Conservation (phyloP, 176 grass and related monocot genomes). For the Zoysia pacifica region DNA sequence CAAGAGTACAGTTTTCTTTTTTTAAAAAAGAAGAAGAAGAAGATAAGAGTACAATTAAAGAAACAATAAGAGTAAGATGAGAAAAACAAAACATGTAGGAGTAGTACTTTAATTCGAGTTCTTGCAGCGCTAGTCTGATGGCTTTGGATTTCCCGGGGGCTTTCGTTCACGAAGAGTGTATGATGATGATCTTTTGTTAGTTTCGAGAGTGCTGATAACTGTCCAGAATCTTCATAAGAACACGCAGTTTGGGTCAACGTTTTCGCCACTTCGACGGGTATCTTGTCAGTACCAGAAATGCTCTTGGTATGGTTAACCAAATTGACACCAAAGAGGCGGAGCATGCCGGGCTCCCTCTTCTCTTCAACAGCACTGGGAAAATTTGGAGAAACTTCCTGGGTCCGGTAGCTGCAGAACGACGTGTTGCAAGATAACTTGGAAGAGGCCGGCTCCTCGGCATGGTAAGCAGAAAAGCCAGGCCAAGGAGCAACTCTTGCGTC, state of each 20-base stretch:
- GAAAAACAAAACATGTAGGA: neutral
- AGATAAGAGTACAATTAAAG: conserved; percentile 1
- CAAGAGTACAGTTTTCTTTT: neutral
- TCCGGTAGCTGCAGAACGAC: conserved; percentile 17
- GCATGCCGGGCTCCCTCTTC: conserved; percentile 38
- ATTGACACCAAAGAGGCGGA: conserved; percentile 66
- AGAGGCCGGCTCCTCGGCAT: conserved; percentile 36
- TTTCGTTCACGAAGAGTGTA: conserved; percentile 28
- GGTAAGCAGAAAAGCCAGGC: conserved; percentile 36
- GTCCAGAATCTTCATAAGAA: conserved; percentile 47
- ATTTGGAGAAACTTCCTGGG: conserved; percentile 40
- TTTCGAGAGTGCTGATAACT: conserved; percentile 53
- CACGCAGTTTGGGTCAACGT: conserved; percentile 27
- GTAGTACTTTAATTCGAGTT: conserved; percentile 47
- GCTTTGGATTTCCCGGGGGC: conserved; percentile 61
- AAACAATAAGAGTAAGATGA: neutral
- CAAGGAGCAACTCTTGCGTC: conserved; percentile 38
- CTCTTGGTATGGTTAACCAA: conserved; percentile 37
- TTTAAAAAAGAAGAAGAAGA: too few relatives aligned
- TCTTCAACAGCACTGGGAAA: conserved; percentile 35
- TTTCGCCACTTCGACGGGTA: neutral
- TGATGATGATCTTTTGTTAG: conserved; percentile 27
- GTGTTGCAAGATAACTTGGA: conserved; percentile 46
- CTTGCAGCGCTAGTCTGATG: conserved; percentile 36
- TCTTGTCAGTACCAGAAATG: conserved; percentile 13